Base-by-base conservation (phyloP, 495 filamentous ascomycete genomes). In the Aspergillus bertholletiae region DNA sequence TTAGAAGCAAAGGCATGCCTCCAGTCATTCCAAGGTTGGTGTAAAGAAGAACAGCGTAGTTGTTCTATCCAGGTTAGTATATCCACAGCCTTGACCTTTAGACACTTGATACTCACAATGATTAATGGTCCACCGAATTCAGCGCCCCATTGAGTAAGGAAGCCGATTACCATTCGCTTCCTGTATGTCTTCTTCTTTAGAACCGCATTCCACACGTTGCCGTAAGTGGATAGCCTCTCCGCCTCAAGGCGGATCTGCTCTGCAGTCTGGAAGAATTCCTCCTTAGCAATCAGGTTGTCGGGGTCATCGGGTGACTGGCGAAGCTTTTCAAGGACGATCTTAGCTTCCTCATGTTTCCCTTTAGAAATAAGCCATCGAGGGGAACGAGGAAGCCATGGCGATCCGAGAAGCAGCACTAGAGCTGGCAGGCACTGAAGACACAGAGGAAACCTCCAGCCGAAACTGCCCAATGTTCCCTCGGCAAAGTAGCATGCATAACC, bases 31-130 rank as follows among this genome's bases (percentile, higher is more conserved):
- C 78, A 7, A 81, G 66, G 21, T 67, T 71, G 4, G 60, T 67
- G 59, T 78, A 81, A n/a, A 81, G 56, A 12, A 81, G 50, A 20
- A 81, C 75, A 2, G 68, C 71, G 53, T 81, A 81, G 58, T 78
- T 80, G 46, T 74, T 74, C 63, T 68, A 23, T 21, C 0, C 26
- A 40, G 18, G 20, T 63, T 34, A 65, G 60, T 12, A 40, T n/a
- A 2, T 9, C 22, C 28, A 26, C 22, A 37, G 26, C 17, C 35
- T 11, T 30, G 17, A 40, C 41, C 40, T 47, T 30, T 21, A 56
- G 3, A 7, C 26, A 17, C 9, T 1, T 22, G 12, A 5, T 32
- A 67, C 68, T 50, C 22, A 71, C 68, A 9, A 72, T 72, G 20
- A 74, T 69, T 17, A 72, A 53, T 37, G 69, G 65, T n/a, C 69